These are phyloP conservation scores for Sinapis alba DNA, from an alignment of 441 rosid genomes.

Conservation along the genomic window DNA sequence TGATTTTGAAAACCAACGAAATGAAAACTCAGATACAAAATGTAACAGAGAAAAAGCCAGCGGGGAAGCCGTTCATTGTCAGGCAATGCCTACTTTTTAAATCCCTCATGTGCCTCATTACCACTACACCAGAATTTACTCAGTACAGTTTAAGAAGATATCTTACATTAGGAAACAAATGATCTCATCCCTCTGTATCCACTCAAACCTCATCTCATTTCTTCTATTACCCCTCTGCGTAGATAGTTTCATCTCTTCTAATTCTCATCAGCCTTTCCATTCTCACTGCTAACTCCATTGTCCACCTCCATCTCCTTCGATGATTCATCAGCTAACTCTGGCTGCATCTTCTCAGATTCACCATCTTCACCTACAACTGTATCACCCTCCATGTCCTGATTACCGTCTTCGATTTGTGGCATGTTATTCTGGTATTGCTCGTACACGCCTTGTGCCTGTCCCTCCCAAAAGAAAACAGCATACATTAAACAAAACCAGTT, in stretches of 20 bases:
- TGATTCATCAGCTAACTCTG: slow-evolving; percentile 18
- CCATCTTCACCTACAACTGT: slow-evolving; percentile 16
- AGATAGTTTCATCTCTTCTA: slow-evolving; percentile 12
- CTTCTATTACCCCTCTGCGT: not conserved
- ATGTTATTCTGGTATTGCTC: slow-evolving; percentile 39
- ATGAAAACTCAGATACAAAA: slow-evolving; percentile 1
- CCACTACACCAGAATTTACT: slow-evolving; percentile 16
- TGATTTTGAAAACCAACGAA: not conserved
- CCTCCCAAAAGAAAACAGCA: not conserved
- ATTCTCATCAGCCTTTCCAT: slow-evolving; percentile 34
- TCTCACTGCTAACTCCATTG: slow-evolving; percentile 30
- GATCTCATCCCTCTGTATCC: not conserved
- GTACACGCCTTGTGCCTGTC: slow-evolving; percentile 39
- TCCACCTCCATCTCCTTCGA: slow-evolving; percentile 30
- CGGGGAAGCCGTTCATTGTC: not conserved
- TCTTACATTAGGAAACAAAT: not conserved
- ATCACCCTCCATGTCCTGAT: slow-evolving; percentile 33
- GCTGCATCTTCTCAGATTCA: slow-evolving; percentile 20
- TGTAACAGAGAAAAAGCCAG: not conserved
- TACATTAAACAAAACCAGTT: not conserved
- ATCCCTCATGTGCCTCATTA: not conserved
- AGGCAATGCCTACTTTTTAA: not conserved
- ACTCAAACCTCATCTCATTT: not conserved
- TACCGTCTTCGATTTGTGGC: slow-evolving; percentile 32
- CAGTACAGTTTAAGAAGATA: not conserved